phyloP scores from a whole-genome alignment of 306 rosid species.

The Trichosanthes truncata region DNA sequence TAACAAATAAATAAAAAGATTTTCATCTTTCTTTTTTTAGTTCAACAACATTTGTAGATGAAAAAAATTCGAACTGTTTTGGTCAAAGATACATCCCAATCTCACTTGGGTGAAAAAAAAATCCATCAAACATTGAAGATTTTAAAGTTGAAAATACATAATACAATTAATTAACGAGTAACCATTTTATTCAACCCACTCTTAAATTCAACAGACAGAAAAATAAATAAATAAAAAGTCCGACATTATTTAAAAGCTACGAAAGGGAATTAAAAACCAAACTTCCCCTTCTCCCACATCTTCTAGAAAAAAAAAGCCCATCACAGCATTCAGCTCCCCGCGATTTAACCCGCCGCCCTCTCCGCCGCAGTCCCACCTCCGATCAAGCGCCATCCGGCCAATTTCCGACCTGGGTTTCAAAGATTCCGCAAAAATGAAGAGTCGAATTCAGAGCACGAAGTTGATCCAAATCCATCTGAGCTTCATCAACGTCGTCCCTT shows the following conservation, averaged over 20 bases:
- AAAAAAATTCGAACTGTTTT: no score
- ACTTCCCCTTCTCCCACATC: not conserved
- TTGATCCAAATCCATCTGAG: not conserved
- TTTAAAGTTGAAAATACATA: no score
- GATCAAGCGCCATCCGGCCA: not conserved
- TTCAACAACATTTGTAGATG: no score
- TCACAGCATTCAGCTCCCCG: not conserved
- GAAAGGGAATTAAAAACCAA: not conserved
- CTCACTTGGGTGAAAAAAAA: no score
- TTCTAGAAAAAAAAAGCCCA: not conserved
- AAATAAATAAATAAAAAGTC: not conserved
- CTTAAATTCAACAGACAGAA: not conserved
- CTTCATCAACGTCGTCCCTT: not conserved
- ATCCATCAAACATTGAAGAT: no score
- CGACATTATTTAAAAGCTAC: not conserved
- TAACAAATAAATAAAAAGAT: not conserved
- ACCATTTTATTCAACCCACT: not conserved
- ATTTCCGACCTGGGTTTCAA: not conserved
- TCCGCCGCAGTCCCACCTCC: not conserved
- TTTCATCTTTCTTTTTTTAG: no score
- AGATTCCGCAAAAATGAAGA: not conserved
- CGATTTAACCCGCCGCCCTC: not conserved
- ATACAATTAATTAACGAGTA: not conserved
- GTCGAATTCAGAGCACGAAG: constrained; percentile 1
- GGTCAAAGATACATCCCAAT: no score